These are phyloP conservation scores for Podaxis sp. DNA, from an alignment of 768 basidiomycete species.

Conservation along the genomic window DNA sequence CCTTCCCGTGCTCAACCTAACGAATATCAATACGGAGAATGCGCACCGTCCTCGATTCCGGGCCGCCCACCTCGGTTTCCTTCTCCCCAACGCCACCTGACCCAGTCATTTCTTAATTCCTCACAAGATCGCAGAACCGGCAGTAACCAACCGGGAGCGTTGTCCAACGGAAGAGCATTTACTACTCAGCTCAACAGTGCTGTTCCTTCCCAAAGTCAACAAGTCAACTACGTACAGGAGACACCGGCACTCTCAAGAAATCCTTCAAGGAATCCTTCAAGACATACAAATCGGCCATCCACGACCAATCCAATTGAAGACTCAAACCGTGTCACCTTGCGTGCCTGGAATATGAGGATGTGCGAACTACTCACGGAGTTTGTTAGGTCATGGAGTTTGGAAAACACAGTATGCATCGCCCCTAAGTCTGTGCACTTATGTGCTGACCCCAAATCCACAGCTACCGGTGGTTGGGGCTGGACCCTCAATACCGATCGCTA, in stretches of 20 bases:
- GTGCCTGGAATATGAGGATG: neutral
- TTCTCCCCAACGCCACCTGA: neutral
- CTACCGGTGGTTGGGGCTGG: neutral
- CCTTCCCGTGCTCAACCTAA: neutral
- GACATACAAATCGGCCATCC: neutral
- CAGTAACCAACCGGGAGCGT: neutral
- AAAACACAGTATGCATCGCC: neutral
- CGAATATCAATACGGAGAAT: neutral
- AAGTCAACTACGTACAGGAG: neutral
- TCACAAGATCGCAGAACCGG: neutral
- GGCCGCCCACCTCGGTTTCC: neutral
- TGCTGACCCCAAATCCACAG: neutral
- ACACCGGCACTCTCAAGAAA: neutral
- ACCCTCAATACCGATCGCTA: neutral
- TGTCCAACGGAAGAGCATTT: neutral
- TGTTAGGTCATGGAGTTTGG: neutral
- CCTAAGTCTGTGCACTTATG: neutral
- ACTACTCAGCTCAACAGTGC: neutral
- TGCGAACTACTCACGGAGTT: neutral
- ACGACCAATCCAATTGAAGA: neutral
- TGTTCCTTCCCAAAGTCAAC: neutral
- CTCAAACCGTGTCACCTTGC: neutral
- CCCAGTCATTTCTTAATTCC: neutral
- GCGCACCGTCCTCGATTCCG: neutral
- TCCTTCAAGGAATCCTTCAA: neutral